Percentiles rank a stretch among this genome's conserved stretches.
These are phyloP conservation scores for Meredithiella fracta DNA, from an alignment of 2,329 filamentous ascomycete genomes.

Conservation along the genomic window DNA sequence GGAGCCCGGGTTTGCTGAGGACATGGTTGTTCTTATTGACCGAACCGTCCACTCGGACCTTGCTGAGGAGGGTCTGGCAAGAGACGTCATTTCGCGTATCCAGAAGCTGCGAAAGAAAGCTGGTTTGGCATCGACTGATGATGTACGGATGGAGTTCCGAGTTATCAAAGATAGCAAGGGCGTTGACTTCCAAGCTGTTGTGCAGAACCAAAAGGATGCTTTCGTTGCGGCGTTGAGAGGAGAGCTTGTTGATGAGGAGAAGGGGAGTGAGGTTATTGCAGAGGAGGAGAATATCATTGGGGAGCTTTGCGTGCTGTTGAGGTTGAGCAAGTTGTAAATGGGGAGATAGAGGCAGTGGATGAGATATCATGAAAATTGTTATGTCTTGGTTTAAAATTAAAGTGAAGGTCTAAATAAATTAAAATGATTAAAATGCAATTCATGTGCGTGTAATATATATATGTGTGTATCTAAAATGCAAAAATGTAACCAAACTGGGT, in stretches of 20 bases:
- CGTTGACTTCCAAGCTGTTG: slow-evolving; percentile 53
- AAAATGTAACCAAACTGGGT: background rate
- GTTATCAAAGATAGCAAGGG: slow-evolving; percentile 65
- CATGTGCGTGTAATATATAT: background rate
- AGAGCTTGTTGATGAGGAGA: slow-evolving; percentile 41
- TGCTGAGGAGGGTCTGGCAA: slow-evolving; percentile 70
- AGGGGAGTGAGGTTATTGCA: slow-evolving; percentile 38
- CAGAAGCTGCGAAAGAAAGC: slow-evolving; percentile 90
- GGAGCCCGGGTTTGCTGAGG: slow-evolving; percentile 18
- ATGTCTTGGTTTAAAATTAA: slow-evolving; percentile 1
- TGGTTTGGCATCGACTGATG: slow-evolving; percentile 76
- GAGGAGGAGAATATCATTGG: slow-evolving; percentile 79
- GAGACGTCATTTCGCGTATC: slow-evolving; percentile 86
- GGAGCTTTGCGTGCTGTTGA: slow-evolving; percentile 62
- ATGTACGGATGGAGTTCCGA: slow-evolving; percentile 86
- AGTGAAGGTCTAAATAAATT: background rate
- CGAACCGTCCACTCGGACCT: slow-evolving; percentile 68
- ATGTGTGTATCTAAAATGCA: background rate
- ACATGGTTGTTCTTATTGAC: slow-evolving; percentile 77
- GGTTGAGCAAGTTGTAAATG: slow-evolving; percentile 59
- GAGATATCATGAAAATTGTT: background rate
- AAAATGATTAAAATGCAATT: background rate
- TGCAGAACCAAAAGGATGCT: slow-evolving; percentile 46
- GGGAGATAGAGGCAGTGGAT: background rate
- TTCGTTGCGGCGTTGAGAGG: slow-evolving; percentile 67